Conservation (phyloP, 176 grass and related monocot genomes). For the Oryza rufipogon region DNA sequence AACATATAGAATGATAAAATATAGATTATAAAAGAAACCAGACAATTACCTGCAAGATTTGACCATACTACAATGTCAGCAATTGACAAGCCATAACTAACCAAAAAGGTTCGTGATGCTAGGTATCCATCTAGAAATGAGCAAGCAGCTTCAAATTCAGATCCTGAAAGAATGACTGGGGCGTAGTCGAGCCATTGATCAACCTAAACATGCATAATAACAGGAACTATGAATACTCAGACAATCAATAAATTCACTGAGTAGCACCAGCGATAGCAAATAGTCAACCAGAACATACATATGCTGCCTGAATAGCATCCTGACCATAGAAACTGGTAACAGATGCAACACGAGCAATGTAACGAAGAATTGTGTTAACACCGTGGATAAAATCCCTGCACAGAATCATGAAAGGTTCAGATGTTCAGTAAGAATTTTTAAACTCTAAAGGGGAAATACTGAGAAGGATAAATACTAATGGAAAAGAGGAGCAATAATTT, state of each 20-base stretch:
- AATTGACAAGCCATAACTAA: slow-evolving; percentile 70
- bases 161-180: slow-evolving; percentile 61
- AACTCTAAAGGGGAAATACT: neutral
- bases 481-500: neutral
- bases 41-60: slow-evolving; percentile 73
- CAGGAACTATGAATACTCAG: slow-evolving; percentile 18
- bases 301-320: slow-evolving; percentile 60
- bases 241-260: slow-evolving; percentile 12
- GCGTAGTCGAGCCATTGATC: slow-evolving; percentile 87
- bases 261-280: slow-evolving; percentile 4
- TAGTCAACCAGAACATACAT: slow-evolving; percentile 53
- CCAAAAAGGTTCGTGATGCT: slow-evolving; percentile 68
- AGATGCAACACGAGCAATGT: slow-evolving; percentile 56
- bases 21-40: slow-evolving; percentile 7
- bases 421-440: slow-evolving; percentile 17
- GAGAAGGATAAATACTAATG: slow-evolving; percentile 25
- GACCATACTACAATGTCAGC: slow-evolving; percentile 82
- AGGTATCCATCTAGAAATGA: slow-evolving; percentile 68
- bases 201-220: slow-evolving; percentile 56
- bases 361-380: slow-evolving; percentile 63
- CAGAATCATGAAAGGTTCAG: slow-evolving; percentile 18
- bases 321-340: slow-evolving; percentile 68
- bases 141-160: slow-evolving; percentile 79
- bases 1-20: neutral
- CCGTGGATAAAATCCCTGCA: slow-evolving; percentile 73